Base-by-base conservation (phyloP, 164 flowering plant genomes). In the Aristolochia fimbriata region DNA sequence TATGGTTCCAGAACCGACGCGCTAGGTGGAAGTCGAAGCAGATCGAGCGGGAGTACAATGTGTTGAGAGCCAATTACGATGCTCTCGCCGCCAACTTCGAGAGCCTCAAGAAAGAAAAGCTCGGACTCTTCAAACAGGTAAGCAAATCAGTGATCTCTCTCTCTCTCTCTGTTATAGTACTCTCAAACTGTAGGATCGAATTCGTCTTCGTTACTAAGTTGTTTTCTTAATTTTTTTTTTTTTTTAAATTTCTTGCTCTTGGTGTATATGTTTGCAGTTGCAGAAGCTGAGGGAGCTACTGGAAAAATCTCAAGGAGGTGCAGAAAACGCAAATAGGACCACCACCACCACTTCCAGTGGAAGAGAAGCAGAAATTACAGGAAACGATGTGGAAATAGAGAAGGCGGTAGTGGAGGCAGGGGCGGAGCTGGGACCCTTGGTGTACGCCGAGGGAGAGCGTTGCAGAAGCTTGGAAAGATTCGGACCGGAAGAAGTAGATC, bases 1-100 rank as follows among this genome's bases (percentile, higher is more conserved):
- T 87, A 41, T 89, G 97, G 97, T 89, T 89, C 69, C 97, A 89
- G 78, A 89, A 89, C 76, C 81, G 68, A 48, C 70, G 97, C 62
- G 97, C 97, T 6, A 62, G 97, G 49, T 85, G 90, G 91, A 85
- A 87, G 60, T 70, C 97, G 10, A 89, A 85, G 74, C 79, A 85
- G 63, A 70, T 87, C 0, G 90, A 89, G 76, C 69, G 80, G 43
- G 81, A 87, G 6, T 87, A 78, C 66, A 62, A 54, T 17, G 49
- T 51, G 15, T 78, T 89, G 31, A 69, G 51, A 48, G 73, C 73
- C 24, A 66, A 67, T 46, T 85, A 81, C 48, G 85, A 83, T 12
- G 63, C 63, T 60, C 71, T 87, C 13, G 68, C 71, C 11, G 61
- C 74, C 2, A 55, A 54, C 21, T 81, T 72, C 22, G 82, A 83